Evolutionary conservation across 257 asterid species (phyloP).

Genomic region (Cynanchum wilfordii): DNA sequence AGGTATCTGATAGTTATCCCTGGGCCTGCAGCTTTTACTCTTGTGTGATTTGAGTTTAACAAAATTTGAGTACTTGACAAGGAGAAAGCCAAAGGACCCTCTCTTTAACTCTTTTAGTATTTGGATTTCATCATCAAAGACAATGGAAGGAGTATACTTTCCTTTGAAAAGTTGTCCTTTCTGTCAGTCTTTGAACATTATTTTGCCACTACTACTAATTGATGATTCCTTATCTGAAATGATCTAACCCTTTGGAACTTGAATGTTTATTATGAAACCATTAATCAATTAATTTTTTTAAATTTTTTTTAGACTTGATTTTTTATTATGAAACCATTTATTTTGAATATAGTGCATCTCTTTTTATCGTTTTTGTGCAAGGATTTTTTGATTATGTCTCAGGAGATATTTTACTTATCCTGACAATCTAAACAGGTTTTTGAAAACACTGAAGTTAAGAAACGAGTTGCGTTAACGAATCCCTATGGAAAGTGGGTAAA

Average conservation of each 20-base stretch:
- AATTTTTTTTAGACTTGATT: background rate
- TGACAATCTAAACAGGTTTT: slow-evolving; percentile 48
- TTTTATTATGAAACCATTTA: background rate
- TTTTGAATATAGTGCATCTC: background rate
- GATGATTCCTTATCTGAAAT: background rate
- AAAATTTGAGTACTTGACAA: background rate
- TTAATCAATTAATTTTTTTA: background rate
- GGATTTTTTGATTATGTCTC: background rate
- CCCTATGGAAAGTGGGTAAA: slow-evolving; percentile 95
- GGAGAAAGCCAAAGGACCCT: background rate
- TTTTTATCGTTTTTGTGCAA: background rate
- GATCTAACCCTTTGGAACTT: background rate
- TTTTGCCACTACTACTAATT: background rate
- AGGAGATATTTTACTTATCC: background rate
- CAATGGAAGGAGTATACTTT: background rate
- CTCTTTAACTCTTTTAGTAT: background rate
- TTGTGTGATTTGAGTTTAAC: background rate
- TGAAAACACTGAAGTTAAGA: slow-evolving; percentile 95
- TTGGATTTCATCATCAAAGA: background rate
- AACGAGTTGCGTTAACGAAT: slow-evolving; percentile 64
- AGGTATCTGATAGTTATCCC: background rate
- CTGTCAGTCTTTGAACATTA: background rate
- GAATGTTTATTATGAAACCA: background rate
- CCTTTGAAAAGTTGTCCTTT: background rate
- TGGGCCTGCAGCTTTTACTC: background rate